Percentiles rank a stretch among this genome's conserved stretches.
Evolutionary conservation across 1,139 yeast genomes (phyloP).

Genomic region (Geotrichum cucujoidarum): DNA sequence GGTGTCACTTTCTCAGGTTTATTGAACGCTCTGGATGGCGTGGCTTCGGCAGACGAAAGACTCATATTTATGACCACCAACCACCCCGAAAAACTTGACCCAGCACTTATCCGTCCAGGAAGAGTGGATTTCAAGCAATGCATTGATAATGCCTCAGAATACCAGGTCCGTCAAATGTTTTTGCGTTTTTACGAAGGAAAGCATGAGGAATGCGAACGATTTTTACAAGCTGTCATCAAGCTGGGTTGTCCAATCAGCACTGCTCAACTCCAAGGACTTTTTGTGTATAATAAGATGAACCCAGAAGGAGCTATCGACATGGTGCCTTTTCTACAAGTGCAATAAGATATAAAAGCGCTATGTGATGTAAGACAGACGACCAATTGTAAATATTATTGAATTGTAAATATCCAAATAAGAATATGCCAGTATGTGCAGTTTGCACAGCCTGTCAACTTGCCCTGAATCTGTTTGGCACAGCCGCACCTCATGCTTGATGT

Average conservation of each 20-base stretch:
- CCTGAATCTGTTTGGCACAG: too few relatives aligned
- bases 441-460: too few relatives aligned
- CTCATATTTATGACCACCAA: conserved; percentile 97
- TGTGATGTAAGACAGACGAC: too few relatives aligned
- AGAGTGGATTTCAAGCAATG: conserved; percentile 81
- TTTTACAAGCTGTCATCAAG: conserved; percentile 49
- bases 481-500: too few relatives aligned
- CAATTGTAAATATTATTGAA: too few relatives aligned
- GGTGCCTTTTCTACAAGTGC: conserved; percentile 37
- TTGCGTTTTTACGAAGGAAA: conserved; percentile 76
- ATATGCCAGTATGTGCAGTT: too few relatives aligned
- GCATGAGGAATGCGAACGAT: conserved; percentile 53
- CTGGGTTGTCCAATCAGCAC: conserved; percentile 69
- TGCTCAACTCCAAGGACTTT: conserved; percentile 92
- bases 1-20: conserved; percentile 96
- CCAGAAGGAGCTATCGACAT: conserved; percentile 72
- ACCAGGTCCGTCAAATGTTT: conserved; percentile 81
- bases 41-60: conserved; percentile 96
- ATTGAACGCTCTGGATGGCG: conserved; percentile 92
- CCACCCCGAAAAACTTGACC: conserved; percentile 89
- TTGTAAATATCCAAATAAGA: too few relatives aligned
- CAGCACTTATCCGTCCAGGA: conserved; percentile 77
- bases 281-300: conserved; percentile 83
- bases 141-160: conserved; percentile 77
- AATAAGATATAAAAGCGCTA: conserved; percentile 1